Conservation (phyloP, 305 asterid species). For the Nicotiana rustica region DNA sequence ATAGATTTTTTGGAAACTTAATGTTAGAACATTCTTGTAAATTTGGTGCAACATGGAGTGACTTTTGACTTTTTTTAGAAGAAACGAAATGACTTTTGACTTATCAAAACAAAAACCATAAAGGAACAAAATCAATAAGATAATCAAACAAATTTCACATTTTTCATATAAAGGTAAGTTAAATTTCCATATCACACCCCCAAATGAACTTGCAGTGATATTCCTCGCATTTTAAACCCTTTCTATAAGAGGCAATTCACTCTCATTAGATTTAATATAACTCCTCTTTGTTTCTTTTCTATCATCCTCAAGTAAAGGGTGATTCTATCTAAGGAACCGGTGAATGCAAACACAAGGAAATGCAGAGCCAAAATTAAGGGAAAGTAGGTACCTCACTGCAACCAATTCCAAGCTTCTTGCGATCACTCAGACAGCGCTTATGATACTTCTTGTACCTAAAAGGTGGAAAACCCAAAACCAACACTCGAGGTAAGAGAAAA, state of each 20-base stretch:
- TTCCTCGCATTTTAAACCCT: conserved; percentile 10
- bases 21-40: conserved; percentile 8
- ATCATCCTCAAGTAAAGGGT: conserved; percentile 6
- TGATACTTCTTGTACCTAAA: conserved; percentile 79
- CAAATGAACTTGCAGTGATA: conserved; percentile 21
- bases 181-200: conserved; percentile 1
- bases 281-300: conserved; percentile 9
- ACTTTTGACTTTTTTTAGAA: neutral
- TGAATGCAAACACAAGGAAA: neutral
- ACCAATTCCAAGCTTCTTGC: conserved; percentile 63
- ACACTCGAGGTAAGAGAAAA: conserved; percentile 16
- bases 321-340: neutral
- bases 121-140: conserved; percentile 17
- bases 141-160: conserved; percentile 14
- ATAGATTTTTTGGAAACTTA: neutral
- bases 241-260: conserved; percentile 1
- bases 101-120: conserved; percentile 29
- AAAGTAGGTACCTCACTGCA: conserved; percentile 56
- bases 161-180: neutral
- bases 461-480: conserved; percentile 38
- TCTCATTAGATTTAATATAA: neutral
- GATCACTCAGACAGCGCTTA: conserved; percentile 60
- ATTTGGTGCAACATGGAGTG: neutral
- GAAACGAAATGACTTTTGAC: neutral
- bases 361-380: conserved; percentile 9